Base-by-base conservation (phyloP, 169 alveolate genomes). In the Plasmodium gaboni region DNA sequence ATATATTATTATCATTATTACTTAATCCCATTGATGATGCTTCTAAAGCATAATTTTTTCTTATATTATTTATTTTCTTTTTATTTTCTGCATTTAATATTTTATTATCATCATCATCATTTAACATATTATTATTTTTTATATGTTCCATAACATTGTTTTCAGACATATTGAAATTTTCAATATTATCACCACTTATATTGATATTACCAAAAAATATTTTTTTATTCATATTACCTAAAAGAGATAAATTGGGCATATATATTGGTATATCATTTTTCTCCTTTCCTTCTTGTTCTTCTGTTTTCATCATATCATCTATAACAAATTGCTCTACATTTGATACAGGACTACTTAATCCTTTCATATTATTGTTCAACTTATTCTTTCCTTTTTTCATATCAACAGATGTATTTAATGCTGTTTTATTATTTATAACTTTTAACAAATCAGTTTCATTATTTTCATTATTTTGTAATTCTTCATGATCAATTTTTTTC, bases 141-240 rank as follows among this genome's bases (percentile, higher is more conserved):
- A 59, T 38, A 10, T 32, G 51, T 6, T 74, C 73, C 24, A 51
- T 59, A 10, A 68, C 60, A 10, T 48, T 69, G 57, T 83, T 73
- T 19, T 70, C 24, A n/a, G 57, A 46, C 5, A 24, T 28, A 26
- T 83, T 57, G 53, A 83, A 53, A 48, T 83, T 69, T 83, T 83
- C 91, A 1, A 83, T 67, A 38, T 83, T 70, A 32, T 83, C 46
- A 13, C 91, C 91, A 83, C 71, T 83, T 17, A 83, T 83, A 44
- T 83, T 67, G 38, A 83, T 69, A 83, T 71, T 83, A 13, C 91
- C 91, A 61, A 83, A 83, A 63, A 83, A 83, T 57, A 83, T 83
- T 42, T 83, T 83, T 26, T 83, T 83, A 32, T 69, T 83, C 51
- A 83, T 46, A 51, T 67, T 65, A 6, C 74, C 61, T 65, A 83